phyloP scores from a whole-genome alignment of 805 yeast species.

The Ogataea pilisensis region DNA sequence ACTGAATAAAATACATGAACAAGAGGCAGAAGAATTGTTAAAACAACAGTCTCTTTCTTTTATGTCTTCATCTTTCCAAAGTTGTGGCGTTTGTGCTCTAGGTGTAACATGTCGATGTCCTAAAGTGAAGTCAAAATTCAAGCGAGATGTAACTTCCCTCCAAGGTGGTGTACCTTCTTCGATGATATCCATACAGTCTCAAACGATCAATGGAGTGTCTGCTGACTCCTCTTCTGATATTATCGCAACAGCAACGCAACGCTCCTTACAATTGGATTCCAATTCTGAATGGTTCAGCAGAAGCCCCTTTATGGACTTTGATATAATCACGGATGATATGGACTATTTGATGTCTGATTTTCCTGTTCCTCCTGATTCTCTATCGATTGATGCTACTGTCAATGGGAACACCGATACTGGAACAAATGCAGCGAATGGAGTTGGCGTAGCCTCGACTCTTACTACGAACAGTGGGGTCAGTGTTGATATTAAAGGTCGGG shows the following conservation, averaged over 20 bases:
- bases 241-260: neutral
- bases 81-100: slow-evolving; percentile 1
- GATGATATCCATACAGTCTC: no score
- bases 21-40: slow-evolving; percentile 3
- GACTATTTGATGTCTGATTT: slow-evolving; percentile 5
- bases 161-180: neutral
- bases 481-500: no score
- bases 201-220: no score
- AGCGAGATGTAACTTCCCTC: neutral
- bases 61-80: neutral
- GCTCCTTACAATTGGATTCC: neutral
- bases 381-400: slow-evolving; percentile 4
- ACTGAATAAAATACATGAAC: slow-evolving; percentile 6
- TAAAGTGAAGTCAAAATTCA: neutral
- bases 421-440: neutral
- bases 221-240: neutral
- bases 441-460: neutral
- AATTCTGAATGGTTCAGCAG: slow-evolving; percentile 9
- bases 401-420: slow-evolving; percentile 3
- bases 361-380: slow-evolving; percentile 5
- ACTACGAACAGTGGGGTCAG: neutral
- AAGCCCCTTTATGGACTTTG: slow-evolving; percentile 8
- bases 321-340: slow-evolving; percentile 9
- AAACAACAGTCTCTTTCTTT: neutral
- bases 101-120: neutral